A percentile compares a stretch with the other conserved stretches of the same genome.
Conservation (phyloP, 345 rosid genomes). For the Kernera saxatilis region DNA sequence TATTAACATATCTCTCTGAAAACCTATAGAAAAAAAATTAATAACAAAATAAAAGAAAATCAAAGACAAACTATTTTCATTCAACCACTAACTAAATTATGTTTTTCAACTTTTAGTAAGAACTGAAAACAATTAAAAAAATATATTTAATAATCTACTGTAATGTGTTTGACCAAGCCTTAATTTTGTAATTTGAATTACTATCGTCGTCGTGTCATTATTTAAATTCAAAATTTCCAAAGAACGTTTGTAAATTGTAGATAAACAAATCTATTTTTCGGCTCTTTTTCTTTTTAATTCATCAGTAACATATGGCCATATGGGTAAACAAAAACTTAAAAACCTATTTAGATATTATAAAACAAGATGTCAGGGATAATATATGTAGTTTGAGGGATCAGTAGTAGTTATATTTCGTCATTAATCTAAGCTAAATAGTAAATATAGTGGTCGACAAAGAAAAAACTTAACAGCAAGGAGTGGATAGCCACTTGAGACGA, state of each 20-base stretch:
- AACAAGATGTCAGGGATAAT: neutral
- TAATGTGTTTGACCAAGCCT: neutral
- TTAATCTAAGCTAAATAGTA: neutral
- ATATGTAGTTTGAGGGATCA: neutral
- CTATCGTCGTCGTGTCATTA: neutral
- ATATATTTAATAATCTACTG: neutral
- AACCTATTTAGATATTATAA: neutral
- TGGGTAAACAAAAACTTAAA: neutral
- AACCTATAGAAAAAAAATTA: neutral
- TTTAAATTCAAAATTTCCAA: neutral
- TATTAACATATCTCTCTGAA: neutral
- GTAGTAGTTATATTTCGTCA: neutral
- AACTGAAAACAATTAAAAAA: neutral
- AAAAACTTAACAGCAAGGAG: constrained; percentile 8
- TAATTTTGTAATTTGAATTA: neutral
- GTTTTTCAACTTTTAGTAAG: neutral
- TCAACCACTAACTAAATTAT: neutral
- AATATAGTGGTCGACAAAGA: constrained; percentile 24
- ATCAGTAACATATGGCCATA: neutral
- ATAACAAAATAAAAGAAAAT: neutral
- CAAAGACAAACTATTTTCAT: neutral
- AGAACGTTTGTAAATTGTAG: neutral
- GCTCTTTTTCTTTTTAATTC: neutral
- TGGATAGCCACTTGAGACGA: constrained; percentile 15
- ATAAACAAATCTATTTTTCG: neutral